Evolutionary conservation across 2,329 filamentous ascomycete genomes (phyloP).

Genomic region (Sclerotinia minor): DNA sequence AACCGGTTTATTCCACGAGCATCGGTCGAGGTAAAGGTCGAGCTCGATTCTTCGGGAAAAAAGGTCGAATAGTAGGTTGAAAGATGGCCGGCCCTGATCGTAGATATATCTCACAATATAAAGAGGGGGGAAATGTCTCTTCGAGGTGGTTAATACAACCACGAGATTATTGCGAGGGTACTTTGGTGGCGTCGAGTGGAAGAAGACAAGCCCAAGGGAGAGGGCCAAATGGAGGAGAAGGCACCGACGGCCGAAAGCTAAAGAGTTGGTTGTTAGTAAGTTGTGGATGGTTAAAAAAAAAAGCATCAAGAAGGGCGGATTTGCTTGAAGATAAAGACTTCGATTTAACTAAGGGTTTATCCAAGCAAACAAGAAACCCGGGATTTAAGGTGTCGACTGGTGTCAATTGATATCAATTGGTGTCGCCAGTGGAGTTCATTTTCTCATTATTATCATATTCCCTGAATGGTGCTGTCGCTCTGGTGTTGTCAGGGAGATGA

Average conservation of each 20-base stretch:
- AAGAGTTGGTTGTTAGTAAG: constrained; percentile 4
- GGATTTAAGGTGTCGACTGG: constrained; percentile 18
- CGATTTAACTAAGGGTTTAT: constrained; percentile 12
- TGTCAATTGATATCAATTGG: constrained; percentile 20
- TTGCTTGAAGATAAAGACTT: constrained; percentile 24
- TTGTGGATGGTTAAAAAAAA: constrained; percentile 2
- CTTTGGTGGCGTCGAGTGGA: constrained; percentile 15
- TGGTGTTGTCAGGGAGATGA: constrained; percentile 25
- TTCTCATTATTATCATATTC: constrained; percentile 24
- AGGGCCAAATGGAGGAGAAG: background rate
- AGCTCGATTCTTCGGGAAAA: constrained; percentile 4
- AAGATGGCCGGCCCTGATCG: constrained; percentile 19
- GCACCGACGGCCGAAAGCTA: background rate
- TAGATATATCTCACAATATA: constrained; percentile 9
- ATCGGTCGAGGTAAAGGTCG: constrained; percentile 14
- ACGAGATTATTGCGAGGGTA: background rate
- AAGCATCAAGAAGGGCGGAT: background rate
- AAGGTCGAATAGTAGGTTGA: background rate
- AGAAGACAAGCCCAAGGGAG: constrained; percentile 5
- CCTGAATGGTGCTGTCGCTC: constrained; percentile 23
- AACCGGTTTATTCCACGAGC: background rate
- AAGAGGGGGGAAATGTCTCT: constrained; percentile 6
- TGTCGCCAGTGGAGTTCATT: constrained; percentile 25
- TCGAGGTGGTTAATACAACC: background rate
- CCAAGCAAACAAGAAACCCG: constrained; percentile 20